Conservation (phyloP, 2,329 filamentous ascomycete genomes). For the Exophiala dermatitidis region DNA sequence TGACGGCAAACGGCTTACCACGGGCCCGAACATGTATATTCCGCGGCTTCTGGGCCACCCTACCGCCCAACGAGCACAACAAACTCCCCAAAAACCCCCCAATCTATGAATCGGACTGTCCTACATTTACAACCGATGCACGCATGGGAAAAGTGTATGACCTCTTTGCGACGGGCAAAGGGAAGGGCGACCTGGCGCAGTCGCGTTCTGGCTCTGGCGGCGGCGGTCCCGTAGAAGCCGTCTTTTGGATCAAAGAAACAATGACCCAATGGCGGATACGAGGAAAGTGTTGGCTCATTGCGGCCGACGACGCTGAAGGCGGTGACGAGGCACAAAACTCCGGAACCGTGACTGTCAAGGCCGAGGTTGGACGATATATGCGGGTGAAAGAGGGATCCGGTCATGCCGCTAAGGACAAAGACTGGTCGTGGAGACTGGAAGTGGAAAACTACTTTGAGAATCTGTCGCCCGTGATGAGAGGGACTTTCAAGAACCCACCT, state of each 20-base stretch:
- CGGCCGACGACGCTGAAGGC: conserved; percentile 55
- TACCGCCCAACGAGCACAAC: conserved; percentile 67
- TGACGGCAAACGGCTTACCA: conserved; percentile 33
- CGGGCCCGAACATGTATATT: conserved; percentile 73
- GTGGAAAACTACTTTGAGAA: conserved; percentile 87
- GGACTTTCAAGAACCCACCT: conserved; percentile 63
- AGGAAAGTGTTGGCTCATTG: conserved; percentile 69
- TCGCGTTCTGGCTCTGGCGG: conserved; percentile 49
- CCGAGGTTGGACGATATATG: conserved; percentile 58
- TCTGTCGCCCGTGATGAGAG: conserved; percentile 69
- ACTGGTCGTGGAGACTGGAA: conserved; percentile 74
- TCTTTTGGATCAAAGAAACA: conserved; percentile 68
- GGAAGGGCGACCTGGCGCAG: conserved; percentile 39
- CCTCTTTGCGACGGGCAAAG: conserved; percentile 50
- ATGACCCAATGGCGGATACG: conserved; percentile 79
- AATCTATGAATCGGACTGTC: conserved; percentile 67
- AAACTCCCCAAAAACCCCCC: conserved; percentile 62
- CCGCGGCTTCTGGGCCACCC: conserved; percentile 69
- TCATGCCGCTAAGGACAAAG: conserved; percentile 32
- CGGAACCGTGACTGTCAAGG: conserved; percentile 53
- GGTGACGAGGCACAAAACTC: conserved; percentile 44
- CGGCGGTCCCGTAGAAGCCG: conserved; percentile 68
- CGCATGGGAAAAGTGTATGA: conserved; percentile 79
- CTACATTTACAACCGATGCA: conserved; percentile 78
- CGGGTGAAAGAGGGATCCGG: conserved; percentile 13